These are phyloP conservation scores for Aechmea fasciata DNA, from an alignment of 176 grass and related monocot genomes.

Conservation along the genomic window DNA sequence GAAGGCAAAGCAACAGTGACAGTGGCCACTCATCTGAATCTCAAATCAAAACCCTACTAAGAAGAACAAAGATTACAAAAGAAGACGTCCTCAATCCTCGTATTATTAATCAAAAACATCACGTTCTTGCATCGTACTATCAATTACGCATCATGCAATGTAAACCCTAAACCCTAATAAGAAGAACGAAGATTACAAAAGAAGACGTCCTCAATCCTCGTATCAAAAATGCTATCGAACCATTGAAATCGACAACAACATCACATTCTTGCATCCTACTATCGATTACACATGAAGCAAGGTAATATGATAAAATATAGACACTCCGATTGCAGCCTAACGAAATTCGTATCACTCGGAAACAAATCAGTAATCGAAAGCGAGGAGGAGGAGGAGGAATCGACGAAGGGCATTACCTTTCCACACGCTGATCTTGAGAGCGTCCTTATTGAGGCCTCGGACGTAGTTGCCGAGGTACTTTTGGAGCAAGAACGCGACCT, in stretches of 20 bases:
- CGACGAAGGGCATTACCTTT: conserved; percentile 36
- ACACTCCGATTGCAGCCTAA: no score
- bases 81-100: background rate
- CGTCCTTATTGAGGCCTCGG: conserved; percentile 88
- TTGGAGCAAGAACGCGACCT: conserved; percentile 81
- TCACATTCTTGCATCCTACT: conserved; percentile 2
- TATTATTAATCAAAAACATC: background rate
- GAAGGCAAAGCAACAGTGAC: no score
- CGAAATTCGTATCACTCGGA: background rate
- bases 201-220: background rate
- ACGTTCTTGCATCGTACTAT: background rate
- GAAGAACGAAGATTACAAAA: background rate
- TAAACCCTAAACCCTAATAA: background rate
- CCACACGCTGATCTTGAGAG: conserved; percentile 97
- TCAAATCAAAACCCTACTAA: background rate
- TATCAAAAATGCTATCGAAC: background rate
- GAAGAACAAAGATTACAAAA: background rate
- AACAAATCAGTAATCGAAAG: background rate
- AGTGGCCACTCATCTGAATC: no score
- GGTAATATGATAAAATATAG: no score
- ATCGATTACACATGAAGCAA: background rate
- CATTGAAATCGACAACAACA: background rate
- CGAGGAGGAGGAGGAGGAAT: background rate
- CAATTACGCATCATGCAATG: background rate
- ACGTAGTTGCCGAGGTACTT: conserved; percentile 97